Percentiles rank a stretch among this genome's conserved stretches.
Evolutionary conservation across 331 rosid genomes (phyloP).

Genomic region (Pyracantha coccinea): DNA sequence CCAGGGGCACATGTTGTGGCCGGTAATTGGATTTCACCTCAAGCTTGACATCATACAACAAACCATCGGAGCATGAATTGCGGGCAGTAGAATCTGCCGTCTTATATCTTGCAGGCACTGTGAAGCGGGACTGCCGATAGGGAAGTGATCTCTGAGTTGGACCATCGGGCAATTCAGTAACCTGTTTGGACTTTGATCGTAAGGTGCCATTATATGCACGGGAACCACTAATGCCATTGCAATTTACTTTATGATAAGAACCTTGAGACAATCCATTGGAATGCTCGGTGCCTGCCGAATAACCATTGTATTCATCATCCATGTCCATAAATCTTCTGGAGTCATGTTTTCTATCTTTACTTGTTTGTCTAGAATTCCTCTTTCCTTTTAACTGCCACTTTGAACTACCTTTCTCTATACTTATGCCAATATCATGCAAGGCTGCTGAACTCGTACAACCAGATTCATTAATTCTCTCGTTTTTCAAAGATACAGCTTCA

Average conservation of each 20-base stretch:
- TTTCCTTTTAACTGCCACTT: conserved; percentile 96
- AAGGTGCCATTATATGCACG: conserved; percentile 27
- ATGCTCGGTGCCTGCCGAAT: conserved; percentile 32
- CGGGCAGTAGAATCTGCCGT: conserved; percentile 43
- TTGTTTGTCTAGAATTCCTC: conserved; percentile 68
- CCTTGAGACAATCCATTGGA: conserved; percentile 31
- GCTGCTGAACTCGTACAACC: conserved; percentile 52
- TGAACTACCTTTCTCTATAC: conserved; percentile 63
- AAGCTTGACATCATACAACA: conserved; percentile 59
- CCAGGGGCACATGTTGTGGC: conserved; percentile 84
- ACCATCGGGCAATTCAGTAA: conserved; percentile 52
- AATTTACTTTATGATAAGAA: conserved; percentile 40
- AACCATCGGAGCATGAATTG: conserved; percentile 31
- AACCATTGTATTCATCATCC: conserved; percentile 32
- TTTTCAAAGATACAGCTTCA: conserved; percentile 35
- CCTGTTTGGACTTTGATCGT: conserved; percentile 33
- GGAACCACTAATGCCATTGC: conserved; percentile 25
- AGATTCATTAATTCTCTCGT: conserved; percentile 38
- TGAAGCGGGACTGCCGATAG: conserved; percentile 71
- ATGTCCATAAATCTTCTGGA: conserved; percentile 35
- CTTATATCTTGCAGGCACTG: conserved; percentile 62
- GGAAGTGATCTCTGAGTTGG: conserved; percentile 71
- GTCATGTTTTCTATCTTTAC: conserved; percentile 48
- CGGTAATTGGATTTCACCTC: conserved; percentile 69
- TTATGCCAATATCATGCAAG: conserved; percentile 31